Conservation (phyloP, 257 asterid species). For the Ilex aquifolium region DNA sequence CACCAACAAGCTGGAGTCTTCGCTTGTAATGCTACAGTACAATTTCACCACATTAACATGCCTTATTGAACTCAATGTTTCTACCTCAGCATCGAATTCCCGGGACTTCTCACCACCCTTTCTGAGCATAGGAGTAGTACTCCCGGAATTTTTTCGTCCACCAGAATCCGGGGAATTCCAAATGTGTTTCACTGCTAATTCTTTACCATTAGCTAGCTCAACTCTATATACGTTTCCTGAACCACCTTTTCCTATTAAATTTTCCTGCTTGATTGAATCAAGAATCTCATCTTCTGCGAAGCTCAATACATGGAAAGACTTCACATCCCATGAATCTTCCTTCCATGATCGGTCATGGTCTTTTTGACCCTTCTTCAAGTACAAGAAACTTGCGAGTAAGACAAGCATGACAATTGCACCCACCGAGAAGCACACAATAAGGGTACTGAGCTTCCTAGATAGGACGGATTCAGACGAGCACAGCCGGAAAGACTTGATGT, state of each 20-base stretch:
- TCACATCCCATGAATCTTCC: constrained; percentile 8
- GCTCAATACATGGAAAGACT: constrained; percentile 11
- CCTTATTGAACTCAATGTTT: neutral
- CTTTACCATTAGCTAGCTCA: neutral
- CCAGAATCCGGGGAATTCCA: constrained; percentile 1
- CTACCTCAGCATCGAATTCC: neutral
- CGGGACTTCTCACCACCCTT: neutral
- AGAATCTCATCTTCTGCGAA: constrained; percentile 8
- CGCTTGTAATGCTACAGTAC: neutral
- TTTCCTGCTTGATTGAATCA: constrained; percentile 4
- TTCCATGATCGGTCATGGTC: neutral
- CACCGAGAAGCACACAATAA: neutral
- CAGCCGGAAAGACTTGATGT: constrained; percentile 4
- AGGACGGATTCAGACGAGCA: constrained; percentile 2
- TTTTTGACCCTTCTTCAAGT: neutral
- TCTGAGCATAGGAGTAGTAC: neutral
- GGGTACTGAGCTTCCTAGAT: neutral
- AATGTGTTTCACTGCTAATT: constrained; percentile 9
- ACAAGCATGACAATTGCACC: neutral
- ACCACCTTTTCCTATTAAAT: constrained; percentile 9
- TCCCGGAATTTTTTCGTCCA: neutral
- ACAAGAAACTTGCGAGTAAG: neutral
- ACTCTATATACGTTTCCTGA: constrained; percentile 10
- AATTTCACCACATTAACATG: neutral
- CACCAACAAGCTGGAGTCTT: neutral